A percentile compares a stretch with the other conserved stretches of the same genome.
Conservation (phyloP, 768 basidiomycete genomes). For the Boletus rubroflammeus region DNA sequence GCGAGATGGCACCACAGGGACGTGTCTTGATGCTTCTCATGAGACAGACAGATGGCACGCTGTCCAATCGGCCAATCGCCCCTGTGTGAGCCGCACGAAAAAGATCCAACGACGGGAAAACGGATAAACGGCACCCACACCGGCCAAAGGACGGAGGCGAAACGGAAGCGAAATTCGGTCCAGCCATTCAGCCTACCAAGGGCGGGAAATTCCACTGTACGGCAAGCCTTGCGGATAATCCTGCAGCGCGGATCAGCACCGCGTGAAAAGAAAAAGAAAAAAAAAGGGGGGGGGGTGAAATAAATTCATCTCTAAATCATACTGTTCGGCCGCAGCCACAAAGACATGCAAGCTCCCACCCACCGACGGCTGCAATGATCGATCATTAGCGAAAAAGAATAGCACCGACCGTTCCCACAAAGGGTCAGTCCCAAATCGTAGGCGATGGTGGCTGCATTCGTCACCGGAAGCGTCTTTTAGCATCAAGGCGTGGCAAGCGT, state of each 20-base stretch:
- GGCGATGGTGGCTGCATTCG: not conserved
- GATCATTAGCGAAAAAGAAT: not conserved
- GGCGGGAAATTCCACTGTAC: not conserved
- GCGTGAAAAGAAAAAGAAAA: not conserved
- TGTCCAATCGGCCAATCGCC: not conserved
- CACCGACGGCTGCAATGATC: not conserved
- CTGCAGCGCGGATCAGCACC: not conserved
- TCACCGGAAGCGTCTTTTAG: not conserved
- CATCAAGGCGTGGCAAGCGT: slow-evolving; percentile 1
- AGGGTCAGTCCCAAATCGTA: not conserved
- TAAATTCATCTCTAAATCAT: not conserved
- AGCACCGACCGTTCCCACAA: slow-evolving; percentile 4
- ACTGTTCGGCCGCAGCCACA: slow-evolving; percentile 7
- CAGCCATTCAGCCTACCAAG: not conserved
- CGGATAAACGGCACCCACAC: not conserved
- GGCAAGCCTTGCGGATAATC: not conserved
- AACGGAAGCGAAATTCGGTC: not conserved
- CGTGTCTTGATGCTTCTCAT: not conserved
- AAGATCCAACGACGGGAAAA: not conserved
- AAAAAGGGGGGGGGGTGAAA: not conserved
- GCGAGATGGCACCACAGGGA: not conserved
- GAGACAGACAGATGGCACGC: not conserved
- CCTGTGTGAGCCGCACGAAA: slow-evolving; percentile 6
- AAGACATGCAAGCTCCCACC: not conserved
- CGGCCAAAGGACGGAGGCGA: not conserved